Conservation (phyloP, 139 green algal genomes). For the Pleodorina starrii region DNA sequence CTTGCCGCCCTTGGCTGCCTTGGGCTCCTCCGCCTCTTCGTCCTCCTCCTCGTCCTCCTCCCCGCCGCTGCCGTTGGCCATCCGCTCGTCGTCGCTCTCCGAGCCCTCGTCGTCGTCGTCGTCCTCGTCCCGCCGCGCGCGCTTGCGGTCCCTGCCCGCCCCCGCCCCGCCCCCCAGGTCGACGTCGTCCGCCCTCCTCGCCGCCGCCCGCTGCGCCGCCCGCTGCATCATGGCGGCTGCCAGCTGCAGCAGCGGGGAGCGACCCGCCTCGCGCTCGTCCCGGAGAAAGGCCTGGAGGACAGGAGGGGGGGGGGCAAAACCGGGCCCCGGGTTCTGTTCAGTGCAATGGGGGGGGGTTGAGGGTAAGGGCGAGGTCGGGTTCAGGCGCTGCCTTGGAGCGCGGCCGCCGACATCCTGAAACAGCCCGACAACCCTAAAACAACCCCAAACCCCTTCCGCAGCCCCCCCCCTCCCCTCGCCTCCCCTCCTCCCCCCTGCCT, state of each 20-base stretch:
- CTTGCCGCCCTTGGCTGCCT: not conserved
- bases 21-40: not conserved
- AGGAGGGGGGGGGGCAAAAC: not conserved
- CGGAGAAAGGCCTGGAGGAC: conserved; percentile 22
- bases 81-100: not conserved
- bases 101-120: not conserved
- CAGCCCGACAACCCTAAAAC: no score
- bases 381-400: no score
- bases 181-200: conserved; percentile 49
- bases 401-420: no score
- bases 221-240: conserved; percentile 60
- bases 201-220: conserved; percentile 63
- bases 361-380: no score
- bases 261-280: conserved; percentile 21
- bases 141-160: not conserved
- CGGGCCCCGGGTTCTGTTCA: no score
- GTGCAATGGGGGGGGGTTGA: no score
- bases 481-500: not conserved
- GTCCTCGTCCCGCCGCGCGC: not conserved
- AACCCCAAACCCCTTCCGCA: not conserved
- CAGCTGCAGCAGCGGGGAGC: conserved; percentile 75
- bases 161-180: not conserved
- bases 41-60: not conserved
- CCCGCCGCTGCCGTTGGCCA: conserved; percentile 24
- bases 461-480: not conserved